These are phyloP conservation scores for Sporisorium reilianum DNA, from an alignment of 1,284 basidiomycete genomes.

Conservation along the genomic window DNA sequence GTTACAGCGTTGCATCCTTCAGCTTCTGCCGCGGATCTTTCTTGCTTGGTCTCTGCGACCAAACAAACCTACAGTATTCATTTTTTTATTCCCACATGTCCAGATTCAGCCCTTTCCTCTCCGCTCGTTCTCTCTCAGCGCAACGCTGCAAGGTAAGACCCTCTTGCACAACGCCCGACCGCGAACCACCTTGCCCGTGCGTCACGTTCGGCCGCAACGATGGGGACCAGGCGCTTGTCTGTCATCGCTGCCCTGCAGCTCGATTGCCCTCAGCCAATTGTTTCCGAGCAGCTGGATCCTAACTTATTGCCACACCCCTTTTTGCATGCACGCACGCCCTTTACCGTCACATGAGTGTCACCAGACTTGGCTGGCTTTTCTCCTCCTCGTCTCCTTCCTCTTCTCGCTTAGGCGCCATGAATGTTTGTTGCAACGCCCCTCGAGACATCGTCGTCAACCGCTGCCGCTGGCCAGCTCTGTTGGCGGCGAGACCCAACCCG, in stretches of 20 bases:
- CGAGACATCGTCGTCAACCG: not conserved
- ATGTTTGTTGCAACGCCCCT: not conserved
- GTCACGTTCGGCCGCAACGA: not conserved
- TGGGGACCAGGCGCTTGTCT: too few relatives aligned
- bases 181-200: not conserved
- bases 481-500: not conserved
- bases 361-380: not conserved
- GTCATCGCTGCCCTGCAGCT: not conserved
- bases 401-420: not conserved
- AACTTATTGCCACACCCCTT: too few relatives aligned
- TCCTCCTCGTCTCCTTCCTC: not conserved
- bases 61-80: not conserved
- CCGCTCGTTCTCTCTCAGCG: not conserved
- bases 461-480: not conserved
- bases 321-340: not conserved
- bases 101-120: not conserved
- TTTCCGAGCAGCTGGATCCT: not conserved
- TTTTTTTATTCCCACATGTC: not conserved
- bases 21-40: not conserved
- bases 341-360: not conserved
- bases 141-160: not conserved
- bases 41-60: not conserved
- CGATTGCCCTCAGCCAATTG: slow-evolving; percentile 2
- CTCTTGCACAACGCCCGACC: not conserved
- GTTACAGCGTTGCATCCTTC: not conserved